Conservation (phyloP, 2,329 filamentous ascomycete genomes). For the Exutisphaerella laricina region DNA sequence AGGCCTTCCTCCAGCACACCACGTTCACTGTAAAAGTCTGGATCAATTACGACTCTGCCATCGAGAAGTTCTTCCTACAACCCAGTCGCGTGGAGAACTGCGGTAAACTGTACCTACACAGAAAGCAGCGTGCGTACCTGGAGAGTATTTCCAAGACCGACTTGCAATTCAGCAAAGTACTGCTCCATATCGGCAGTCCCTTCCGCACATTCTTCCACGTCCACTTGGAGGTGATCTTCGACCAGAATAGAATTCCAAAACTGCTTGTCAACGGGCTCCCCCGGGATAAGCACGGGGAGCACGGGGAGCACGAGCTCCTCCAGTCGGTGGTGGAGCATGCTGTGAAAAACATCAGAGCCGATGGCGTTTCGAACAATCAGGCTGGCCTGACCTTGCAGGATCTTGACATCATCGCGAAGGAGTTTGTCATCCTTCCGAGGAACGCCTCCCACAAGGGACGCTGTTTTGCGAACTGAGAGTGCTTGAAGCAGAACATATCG, state of each 20-base stretch:
- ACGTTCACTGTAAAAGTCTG: constrained; percentile 16
- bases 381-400: constrained; percentile 7
- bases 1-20: constrained; percentile 6
- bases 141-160: not conserved
- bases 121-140: constrained; percentile 6
- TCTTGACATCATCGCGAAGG: constrained; percentile 10
- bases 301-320: not conserved
- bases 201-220: constrained; percentile 12
- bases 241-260: too few relatives aligned
- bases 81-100: constrained; percentile 6
- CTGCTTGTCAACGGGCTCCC: too few relatives aligned
- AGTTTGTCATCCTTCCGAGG: too few relatives aligned
- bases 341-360: constrained; percentile 4
- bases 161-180: constrained; percentile 9
- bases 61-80: constrained; percentile 7
- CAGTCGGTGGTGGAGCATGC: not conserved
- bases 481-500: too few relatives aligned
- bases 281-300: too few relatives aligned
- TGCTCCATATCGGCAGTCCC: constrained; percentile 13
- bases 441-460: too few relatives aligned
- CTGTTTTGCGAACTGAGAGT: not conserved
- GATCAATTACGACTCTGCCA: constrained; percentile 17
- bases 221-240: too few relatives aligned
- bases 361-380: constrained; percentile 3
- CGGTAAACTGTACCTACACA: constrained; percentile 11